Base-by-base conservation (phyloP, 2,329 filamentous ascomycete species). In the Nothophaeocryptopus gaeumannii region DNA sequence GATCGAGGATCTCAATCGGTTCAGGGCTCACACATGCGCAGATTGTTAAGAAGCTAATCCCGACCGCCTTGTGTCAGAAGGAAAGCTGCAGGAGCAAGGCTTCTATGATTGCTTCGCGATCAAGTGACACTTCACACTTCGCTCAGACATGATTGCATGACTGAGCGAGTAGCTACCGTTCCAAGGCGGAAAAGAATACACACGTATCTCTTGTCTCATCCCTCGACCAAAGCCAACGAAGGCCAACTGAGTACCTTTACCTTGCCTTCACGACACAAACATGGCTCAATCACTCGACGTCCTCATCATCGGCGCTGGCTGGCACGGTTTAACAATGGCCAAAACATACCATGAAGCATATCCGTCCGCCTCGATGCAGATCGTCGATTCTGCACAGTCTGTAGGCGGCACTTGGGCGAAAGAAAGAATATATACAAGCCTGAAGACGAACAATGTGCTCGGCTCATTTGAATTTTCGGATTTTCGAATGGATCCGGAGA, bases 391-490 rank as follows among this genome's bases (percentile, higher is more conserved):
- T 5, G 66, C 63, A 9, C 42, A 44, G 3, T 54, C 54, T 8
- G 38, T 84, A 2, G 87, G 87, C 1, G 86, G 87, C 3, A 81
- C 82, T 11, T 90, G 86, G 86, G 79, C 82, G 5, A 72, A 80
- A 47, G 73, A 85, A 34, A 78, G 85, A 1, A 67, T 88, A 1
- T 85, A 89, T 63, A 79, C 82, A 0, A 81, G 80, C 1, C 74
- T 90, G 40, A 85, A 82, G 60, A 82, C 80, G 45, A 90, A 91
- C 67, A 89, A 89, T 61, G 77, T 87, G 65, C 65, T 84, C 5
- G 85, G 85, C 1, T 85, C 81, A 0, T 87, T 83, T 58, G 84
- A 90, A 65, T 89, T 80, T 60, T 80, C 80, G 0, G 86, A 88
- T 59, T 88, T 86, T 50, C 84, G 84, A 16, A 85, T 90, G 81